These are phyloP conservation scores for Parathielavia appendiculata DNA, from an alignment of 495 filamentous ascomycete genomes.

Conservation along the genomic window DNA sequence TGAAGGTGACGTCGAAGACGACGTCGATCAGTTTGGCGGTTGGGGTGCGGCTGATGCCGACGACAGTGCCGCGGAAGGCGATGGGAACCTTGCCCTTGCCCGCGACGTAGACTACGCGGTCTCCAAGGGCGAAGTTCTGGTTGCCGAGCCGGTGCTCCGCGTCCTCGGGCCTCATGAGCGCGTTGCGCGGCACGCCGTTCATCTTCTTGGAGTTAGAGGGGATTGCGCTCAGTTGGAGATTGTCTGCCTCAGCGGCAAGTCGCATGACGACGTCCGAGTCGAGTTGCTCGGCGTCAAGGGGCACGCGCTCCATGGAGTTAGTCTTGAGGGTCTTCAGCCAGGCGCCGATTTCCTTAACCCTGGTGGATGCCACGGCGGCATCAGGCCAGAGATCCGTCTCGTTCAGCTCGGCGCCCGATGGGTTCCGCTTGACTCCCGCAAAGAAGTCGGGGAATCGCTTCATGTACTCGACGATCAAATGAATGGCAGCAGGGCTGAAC, in stretches of 20 bases:
- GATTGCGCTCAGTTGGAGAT: conserved; percentile 45
- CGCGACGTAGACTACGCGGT: conserved; percentile 88
- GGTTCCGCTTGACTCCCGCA: conserved; percentile 69
- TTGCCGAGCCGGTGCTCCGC: conserved; percentile 84
- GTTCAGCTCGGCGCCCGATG: conserved; percentile 39
- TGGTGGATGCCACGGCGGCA: conserved; percentile 57
- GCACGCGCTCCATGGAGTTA: conserved; percentile 86
- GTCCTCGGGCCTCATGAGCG: conserved; percentile 83
- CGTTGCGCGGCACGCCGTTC: conserved; percentile 76
- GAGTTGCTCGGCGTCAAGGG: conserved; percentile 90
- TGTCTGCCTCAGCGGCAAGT: conserved; percentile 74
- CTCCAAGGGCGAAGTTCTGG: conserved; percentile 79
- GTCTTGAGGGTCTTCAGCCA: conserved; percentile 90
- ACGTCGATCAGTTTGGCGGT: conserved; percentile 80
- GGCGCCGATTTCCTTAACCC: conserved; percentile 77
- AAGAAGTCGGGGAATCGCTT: conserved; percentile 92
- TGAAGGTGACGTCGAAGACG: conserved; percentile 89
- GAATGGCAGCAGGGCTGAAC: conserved; percentile 79
- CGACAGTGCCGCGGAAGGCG: conserved; percentile 82
- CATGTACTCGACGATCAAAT: conserved; percentile 82
- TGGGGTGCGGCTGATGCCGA: conserved; percentile 82
- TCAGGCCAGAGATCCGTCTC: conserved; percentile 84
- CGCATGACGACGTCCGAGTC: conserved; percentile 81
- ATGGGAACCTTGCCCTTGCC: conserved; percentile 94
- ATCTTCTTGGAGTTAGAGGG: conserved; percentile 47